Evolutionary conservation across 148 eudicot genomes (phyloP).

Genomic region (Linanthus parryae): DNA sequence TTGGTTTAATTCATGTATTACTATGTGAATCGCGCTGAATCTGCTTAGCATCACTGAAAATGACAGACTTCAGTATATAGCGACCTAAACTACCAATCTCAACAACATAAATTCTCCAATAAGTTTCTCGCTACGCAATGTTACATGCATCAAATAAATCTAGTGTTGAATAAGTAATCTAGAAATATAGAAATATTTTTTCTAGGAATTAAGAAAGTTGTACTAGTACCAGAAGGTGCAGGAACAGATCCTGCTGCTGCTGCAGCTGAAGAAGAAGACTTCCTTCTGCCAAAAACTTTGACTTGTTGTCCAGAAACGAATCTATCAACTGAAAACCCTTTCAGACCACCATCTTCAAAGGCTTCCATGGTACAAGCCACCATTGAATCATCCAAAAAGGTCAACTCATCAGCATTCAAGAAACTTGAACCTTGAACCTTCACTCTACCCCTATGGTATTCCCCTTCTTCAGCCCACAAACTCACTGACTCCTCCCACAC

Average conservation of each 20-base stretch:
- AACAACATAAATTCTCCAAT: too few species aligned
- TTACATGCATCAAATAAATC: too few species aligned
- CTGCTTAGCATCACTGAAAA: too few species aligned
- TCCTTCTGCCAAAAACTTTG: slow-evolving; percentile 79
- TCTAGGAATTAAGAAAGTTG: too few species aligned
- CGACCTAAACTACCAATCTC: too few species aligned
- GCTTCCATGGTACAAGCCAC: slow-evolving; percentile 66
- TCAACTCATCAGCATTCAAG: slow-evolving; percentile 60
- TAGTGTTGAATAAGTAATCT: too few species aligned
- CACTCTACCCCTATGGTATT: slow-evolving; percentile 54
- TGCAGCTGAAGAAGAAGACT: slow-evolving; percentile 20
- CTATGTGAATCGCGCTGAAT: too few species aligned
- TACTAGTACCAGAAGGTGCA: slow-evolving; percentile 15
- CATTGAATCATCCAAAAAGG: slow-evolving; percentile 73
- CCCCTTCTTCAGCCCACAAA: slow-evolving; percentile 79
- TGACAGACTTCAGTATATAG: too few species aligned
- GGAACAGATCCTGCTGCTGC: background rate
- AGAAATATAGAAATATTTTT: too few species aligned
- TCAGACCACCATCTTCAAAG: slow-evolving; percentile 59
- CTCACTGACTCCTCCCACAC: slow-evolving; percentile 83
- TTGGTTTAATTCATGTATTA: too few species aligned
- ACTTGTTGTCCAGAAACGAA: slow-evolving; percentile 66
- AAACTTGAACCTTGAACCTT: slow-evolving; percentile 52
- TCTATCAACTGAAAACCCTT: slow-evolving; percentile 72
- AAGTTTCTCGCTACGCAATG: too few species aligned